Conservation (phyloP, 2,329 filamentous ascomycete species). For the Neurospora sp. region DNA sequence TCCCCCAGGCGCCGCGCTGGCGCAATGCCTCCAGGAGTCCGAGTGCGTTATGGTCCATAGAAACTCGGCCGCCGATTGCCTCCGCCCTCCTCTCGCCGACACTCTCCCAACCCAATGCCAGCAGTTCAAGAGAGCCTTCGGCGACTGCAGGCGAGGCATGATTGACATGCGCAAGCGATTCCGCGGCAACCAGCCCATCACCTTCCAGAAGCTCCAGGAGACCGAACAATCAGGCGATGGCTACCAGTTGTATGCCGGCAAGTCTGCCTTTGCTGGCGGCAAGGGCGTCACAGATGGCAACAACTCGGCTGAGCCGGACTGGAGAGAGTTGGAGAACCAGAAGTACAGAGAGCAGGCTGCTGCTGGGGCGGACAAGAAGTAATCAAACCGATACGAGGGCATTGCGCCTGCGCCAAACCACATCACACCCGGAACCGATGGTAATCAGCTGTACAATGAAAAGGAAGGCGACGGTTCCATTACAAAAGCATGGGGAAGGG, state of each 20-base stretch:
- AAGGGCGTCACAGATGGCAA: slow-evolving; percentile 58
- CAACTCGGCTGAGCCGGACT: slow-evolving; percentile 50
- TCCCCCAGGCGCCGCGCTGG: slow-evolving; percentile 70
- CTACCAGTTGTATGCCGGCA: slow-evolving; percentile 71
- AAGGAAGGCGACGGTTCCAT: not conserved
- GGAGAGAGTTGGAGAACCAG: slow-evolving; percentile 56
- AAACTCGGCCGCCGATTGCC: slow-evolving; percentile 77
- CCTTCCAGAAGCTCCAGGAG: slow-evolving; percentile 50
- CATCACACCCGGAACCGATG: not conserved
- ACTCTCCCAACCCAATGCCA: slow-evolving; percentile 80
- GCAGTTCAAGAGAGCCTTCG: slow-evolving; percentile 85
- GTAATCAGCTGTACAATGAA: not conserved
- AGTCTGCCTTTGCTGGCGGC: slow-evolving; percentile 55
- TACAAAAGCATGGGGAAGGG: not conserved
- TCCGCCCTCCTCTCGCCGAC: slow-evolving; percentile 70
- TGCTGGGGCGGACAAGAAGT: slow-evolving; percentile 14
- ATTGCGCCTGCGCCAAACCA: not conserved
- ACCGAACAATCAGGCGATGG: slow-evolving; percentile 46
- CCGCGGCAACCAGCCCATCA: slow-evolving; percentile 81
- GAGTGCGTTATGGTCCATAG: slow-evolving; percentile 94
- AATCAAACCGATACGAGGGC: slow-evolving; percentile 4
- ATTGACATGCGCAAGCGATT: slow-evolving; percentile 99
- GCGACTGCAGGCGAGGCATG: slow-evolving; percentile 91
- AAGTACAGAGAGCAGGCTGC: slow-evolving; percentile 36
- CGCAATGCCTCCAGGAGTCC: slow-evolving; percentile 88